These are phyloP conservation scores for Tylopilus sp. DNA, from an alignment of 1,284 basidiomycete species.

Conservation along the genomic window DNA sequence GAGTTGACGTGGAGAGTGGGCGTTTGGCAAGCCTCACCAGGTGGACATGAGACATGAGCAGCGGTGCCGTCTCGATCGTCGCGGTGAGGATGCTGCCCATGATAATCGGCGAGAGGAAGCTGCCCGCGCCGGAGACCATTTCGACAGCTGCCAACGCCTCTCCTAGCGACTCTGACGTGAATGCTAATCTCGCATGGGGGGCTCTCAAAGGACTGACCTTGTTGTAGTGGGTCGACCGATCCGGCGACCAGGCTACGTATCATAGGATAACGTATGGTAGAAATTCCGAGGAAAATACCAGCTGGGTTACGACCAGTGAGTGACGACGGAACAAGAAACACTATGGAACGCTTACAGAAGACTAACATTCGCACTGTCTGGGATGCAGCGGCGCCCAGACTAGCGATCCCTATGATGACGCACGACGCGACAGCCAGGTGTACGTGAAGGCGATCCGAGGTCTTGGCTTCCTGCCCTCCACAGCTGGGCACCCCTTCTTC, in stretches of 20 bases:
- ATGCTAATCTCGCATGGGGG: background rate
- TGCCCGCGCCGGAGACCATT: slow-evolving; percentile 30
- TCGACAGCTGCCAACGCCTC: slow-evolving; percentile 32
- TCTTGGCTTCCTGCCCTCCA: slow-evolving; percentile 9
- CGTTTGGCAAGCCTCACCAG: too few species aligned
- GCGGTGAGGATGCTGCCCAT: slow-evolving; percentile 24
- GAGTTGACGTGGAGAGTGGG: too few species aligned
- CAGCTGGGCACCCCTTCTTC: background rate
- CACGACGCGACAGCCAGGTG: slow-evolving; percentile 28
- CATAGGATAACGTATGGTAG: slow-evolving; percentile 18
- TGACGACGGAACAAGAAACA: background rate
- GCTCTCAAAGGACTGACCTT: slow-evolving; percentile 22
- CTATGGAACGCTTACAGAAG: slow-evolving; percentile 9
- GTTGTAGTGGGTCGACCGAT: slow-evolving; percentile 33
- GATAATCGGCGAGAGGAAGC: slow-evolving; percentile 25
- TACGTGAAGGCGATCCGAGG: slow-evolving; percentile 32
- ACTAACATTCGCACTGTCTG: slow-evolving; percentile 9
- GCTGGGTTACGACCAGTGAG: slow-evolving; percentile 8
- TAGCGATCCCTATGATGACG: slow-evolving; percentile 14
- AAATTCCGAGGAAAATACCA: slow-evolving; percentile 22
- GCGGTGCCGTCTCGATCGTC: slow-evolving; percentile 16
- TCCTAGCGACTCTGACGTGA: slow-evolving; percentile 20
- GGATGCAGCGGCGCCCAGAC: slow-evolving; percentile 19
- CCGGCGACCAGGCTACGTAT: slow-evolving; percentile 29
- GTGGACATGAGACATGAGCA: slow-evolving; percentile 26